Base-by-base conservation (phyloP, 176 grass and related monocot species). In the Elaeis guineensis region DNA sequence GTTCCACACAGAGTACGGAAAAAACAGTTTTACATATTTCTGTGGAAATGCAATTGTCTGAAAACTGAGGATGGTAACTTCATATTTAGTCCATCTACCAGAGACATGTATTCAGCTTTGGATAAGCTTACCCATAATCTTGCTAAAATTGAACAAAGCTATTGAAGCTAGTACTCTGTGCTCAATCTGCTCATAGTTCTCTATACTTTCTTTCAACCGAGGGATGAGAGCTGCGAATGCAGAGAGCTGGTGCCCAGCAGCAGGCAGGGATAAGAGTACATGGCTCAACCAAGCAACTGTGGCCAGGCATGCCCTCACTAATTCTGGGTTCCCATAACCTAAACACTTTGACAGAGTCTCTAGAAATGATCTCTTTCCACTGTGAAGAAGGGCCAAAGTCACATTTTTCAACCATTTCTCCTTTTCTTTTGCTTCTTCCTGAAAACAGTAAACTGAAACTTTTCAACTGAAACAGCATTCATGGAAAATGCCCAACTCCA, bases 261-360 rank as follows among this genome's bases (percentile, higher is more conserved):
- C 55, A 65, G 67, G 65, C 3, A 24, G 17, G 6, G 71, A 62
- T 30, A 30, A 54, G 21, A 90, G 67, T 21, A 78, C 68, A 2
- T 25, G 72, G 82, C 78, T 82, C 59, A 85, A 75, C 82, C 87
- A 85, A 35, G 19, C 75, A 4, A 70, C 72, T 19, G 72, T 82
- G 11, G 79, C 65, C 55, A 85, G 74, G 75, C 78, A 73, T 18
- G 78, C 52, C 18, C 51, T 50, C 24, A 35, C 82, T 25, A 85
- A 59, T 20, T 25, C 63, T 44, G 19, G 28, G 25, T 85, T 50
- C 5, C 17, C 4, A 21, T 82, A 82, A 57, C 11, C 23, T 26
- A 82, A 28, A 69, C 86, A 85, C 59, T 21, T 81, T 50, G 78
- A 82, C n/a, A 90, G 67, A 61, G 82, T 64, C 18, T 75, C 71